These are phyloP conservation scores for Acanthochlamys bracteata DNA, from an alignment of 106 monocot genomes.

Conservation along the genomic window DNA sequence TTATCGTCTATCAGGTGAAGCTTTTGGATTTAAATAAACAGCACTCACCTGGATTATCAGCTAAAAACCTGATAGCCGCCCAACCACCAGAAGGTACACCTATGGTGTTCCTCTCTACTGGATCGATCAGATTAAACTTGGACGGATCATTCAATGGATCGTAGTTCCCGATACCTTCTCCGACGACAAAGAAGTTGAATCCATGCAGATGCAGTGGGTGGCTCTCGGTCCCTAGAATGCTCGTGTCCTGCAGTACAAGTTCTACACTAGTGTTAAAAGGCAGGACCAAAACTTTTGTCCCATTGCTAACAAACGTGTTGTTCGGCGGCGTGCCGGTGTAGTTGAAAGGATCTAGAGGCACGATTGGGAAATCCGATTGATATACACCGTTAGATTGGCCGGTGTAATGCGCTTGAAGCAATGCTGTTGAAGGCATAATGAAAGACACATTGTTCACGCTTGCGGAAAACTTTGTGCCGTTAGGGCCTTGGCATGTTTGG, in stretches of 20 bases:
- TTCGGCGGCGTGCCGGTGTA: slow-evolving; percentile 11
- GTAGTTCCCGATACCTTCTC: slow-evolving; percentile 11
- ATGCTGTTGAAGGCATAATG: slow-evolving; percentile 11
- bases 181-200: slow-evolving; percentile 14
- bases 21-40: neutral
- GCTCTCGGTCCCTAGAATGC: slow-evolving; percentile 10
- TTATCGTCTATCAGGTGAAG: too few species aligned
- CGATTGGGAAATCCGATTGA: slow-evolving; percentile 8
- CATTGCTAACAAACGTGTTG: slow-evolving; percentile 19
- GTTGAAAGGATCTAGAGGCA: slow-evolving; percentile 13
- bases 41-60: slow-evolving; percentile 15
- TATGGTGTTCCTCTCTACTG: slow-evolving; percentile 22
- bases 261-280: slow-evolving; percentile 13
- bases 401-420: slow-evolving; percentile 15
- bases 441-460: slow-evolving; percentile 15
- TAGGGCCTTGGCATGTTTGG: slow-evolving; percentile 16
- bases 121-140: slow-evolving; percentile 15
- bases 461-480: slow-evolving; percentile 10
- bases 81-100: slow-evolving; percentile 14
- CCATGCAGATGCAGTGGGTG: slow-evolving; percentile 12
- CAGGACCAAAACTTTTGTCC: slow-evolving; percentile 10
- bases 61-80: slow-evolving; percentile 18
- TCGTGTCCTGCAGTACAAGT: slow-evolving; percentile 14
- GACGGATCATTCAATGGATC: slow-evolving; percentile 7
- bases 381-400: slow-evolving; percentile 16